These are phyloP conservation scores for Auricularia sp. DNA, from an alignment of 768 basidiomycete species.

Conservation along the genomic window DNA sequence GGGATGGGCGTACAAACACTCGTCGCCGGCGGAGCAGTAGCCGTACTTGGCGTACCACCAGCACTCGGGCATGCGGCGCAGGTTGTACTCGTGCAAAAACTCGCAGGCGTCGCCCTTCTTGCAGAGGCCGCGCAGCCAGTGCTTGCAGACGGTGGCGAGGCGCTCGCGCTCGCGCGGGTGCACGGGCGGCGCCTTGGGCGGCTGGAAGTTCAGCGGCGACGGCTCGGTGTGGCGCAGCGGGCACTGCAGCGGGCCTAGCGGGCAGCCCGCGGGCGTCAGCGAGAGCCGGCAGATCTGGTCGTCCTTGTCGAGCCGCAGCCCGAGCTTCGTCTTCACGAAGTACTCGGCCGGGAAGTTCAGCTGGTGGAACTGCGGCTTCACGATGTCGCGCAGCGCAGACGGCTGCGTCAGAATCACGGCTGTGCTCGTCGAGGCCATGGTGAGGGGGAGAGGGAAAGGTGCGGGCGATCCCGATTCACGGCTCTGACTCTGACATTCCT, in stretches of 20 bases:
- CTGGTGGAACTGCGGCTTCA: slow-evolving; percentile 90
- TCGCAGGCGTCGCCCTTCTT: slow-evolving; percentile 98
- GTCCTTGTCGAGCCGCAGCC: slow-evolving; percentile 89
- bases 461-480: background rate
- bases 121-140: slow-evolving; percentile 95
- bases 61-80: slow-evolving; percentile 96
- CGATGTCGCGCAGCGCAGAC: slow-evolving; percentile 40
- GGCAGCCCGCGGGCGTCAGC: slow-evolving; percentile 74
- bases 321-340: slow-evolving; percentile 72
- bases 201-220: slow-evolving; percentile 81
- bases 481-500: no score
- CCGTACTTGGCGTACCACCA: slow-evolving; percentile 99
- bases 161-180: slow-evolving; percentile 79
- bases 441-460: background rate
- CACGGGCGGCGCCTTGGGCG: slow-evolving; percentile 68
- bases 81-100: slow-evolving; percentile 97
- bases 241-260: slow-evolving; percentile 84
- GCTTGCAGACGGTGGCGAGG: slow-evolving; percentile 91
- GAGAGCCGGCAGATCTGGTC: slow-evolving; percentile 87
- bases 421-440: background rate
- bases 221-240: slow-evolving; percentile 88
- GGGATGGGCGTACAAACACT: slow-evolving; percentile 93
- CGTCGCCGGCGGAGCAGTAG: slow-evolving; percentile 93
- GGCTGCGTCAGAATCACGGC: slow-evolving; percentile 9
- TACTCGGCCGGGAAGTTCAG: slow-evolving; percentile 76